Percentiles rank a stretch among this genome's conserved stretches.
Conservation (phyloP, 1,284 basidiomycete genomes). For the Fomitopsis schrenkii region DNA sequence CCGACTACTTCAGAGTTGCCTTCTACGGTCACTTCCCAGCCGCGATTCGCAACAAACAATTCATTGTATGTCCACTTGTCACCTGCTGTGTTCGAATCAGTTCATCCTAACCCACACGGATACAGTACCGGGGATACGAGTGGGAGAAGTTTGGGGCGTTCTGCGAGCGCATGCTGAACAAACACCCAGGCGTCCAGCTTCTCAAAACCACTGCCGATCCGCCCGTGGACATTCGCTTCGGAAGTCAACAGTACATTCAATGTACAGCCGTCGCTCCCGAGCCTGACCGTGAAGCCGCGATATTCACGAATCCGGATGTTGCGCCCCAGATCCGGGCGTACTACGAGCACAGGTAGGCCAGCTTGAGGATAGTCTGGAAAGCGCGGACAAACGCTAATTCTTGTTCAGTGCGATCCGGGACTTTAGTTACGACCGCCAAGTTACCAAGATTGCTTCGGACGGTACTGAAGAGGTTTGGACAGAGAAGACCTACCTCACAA, state of each 20-base stretch:
- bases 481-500: conserved; percentile 84
- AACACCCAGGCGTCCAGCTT: conserved; percentile 85
- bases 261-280: conserved; percentile 85
- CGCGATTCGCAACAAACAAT: conserved; percentile 82
- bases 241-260: conserved; percentile 85
- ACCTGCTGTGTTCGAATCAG: background rate
- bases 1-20: conserved; percentile 91
- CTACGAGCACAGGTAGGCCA: conserved; percentile 79
- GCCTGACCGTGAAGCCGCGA: conserved; percentile 72
- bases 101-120: conserved; percentile 6
- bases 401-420: conserved; percentile 63
- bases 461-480: conserved; percentile 79
- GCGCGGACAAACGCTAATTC: background rate
- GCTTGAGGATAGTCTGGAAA: too few relatives aligned
- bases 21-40: conserved; percentile 90
- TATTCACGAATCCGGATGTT: conserved; percentile 87
- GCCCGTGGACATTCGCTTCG: conserved; percentile 75
- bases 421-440: conserved; percentile 77
- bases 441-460: conserved; percentile 56
- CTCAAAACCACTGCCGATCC: conserved; percentile 77
- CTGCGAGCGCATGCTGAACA: conserved; percentile 90
- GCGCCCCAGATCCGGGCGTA: conserved; percentile 79
- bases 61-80: conserved; percentile 56
- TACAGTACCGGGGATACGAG: conserved; percentile 84
- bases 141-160: conserved; percentile 88